Evolutionary conservation across 495 filamentous ascomycete species (phyloP).

Genomic region (Cercophora scortea): DNA sequence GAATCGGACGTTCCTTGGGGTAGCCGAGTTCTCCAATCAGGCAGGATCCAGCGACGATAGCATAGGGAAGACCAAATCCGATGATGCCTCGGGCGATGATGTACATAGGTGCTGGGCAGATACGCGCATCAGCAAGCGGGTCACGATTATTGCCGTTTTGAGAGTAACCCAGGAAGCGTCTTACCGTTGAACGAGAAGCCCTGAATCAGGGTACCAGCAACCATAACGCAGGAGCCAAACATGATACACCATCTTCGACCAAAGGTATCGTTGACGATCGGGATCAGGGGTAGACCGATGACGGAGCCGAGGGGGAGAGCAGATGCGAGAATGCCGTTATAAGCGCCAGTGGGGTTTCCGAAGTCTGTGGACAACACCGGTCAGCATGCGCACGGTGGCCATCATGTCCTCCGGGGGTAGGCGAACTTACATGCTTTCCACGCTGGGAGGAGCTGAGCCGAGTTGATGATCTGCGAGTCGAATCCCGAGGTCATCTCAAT

Average conservation of each 20-base stretch:
- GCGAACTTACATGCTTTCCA: slow-evolving; percentile 50
- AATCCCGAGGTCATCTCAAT: slow-evolving; percentile 68
- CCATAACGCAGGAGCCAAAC: slow-evolving; percentile 50
- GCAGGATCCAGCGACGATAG: slow-evolving; percentile 53
- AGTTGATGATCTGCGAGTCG: slow-evolving; percentile 64
- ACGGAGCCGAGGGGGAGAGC: slow-evolving; percentile 37
- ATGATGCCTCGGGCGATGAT: slow-evolving; percentile 55
- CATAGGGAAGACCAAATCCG: slow-evolving; percentile 56
- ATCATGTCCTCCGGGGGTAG: slow-evolving; percentile 2
- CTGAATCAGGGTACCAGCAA: slow-evolving; percentile 50
- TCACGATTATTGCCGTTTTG: background rate
- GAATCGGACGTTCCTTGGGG: slow-evolving; percentile 55
- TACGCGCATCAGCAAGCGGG: slow-evolving; percentile 3
- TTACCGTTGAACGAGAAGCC: slow-evolving; percentile 40
- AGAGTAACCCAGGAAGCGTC: too few relatives aligned
- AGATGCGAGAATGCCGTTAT: slow-evolving; percentile 38
- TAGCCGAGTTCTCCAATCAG: slow-evolving; percentile 58
- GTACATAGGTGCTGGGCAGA: slow-evolving; percentile 40
- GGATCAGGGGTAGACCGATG: slow-evolving; percentile 52
- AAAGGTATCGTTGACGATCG: slow-evolving; percentile 45
- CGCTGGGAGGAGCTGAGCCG: slow-evolving; percentile 50
- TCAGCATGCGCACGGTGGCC: background rate
- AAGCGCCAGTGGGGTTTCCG: slow-evolving; percentile 34
- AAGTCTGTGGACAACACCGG: slow-evolving; percentile 20
- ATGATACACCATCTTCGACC: slow-evolving; percentile 53